phyloP scores from a whole-genome alignment of 768 basidiomycete species.

The Mycena capillaripes region DNA sequence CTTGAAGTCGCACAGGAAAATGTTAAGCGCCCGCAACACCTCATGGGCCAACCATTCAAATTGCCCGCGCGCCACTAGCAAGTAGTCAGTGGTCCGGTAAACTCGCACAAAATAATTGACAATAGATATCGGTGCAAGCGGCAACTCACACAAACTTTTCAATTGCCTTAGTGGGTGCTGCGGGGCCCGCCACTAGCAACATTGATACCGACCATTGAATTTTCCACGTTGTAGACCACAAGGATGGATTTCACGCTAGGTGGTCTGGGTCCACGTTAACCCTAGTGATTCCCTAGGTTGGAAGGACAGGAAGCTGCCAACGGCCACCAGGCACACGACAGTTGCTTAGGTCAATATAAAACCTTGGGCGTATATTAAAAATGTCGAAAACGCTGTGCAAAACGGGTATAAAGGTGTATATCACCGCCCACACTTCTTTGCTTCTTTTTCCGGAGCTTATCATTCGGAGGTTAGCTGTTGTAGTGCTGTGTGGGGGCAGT shows the following conservation, averaged over 20 bases:
- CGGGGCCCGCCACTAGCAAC: not conserved
- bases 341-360: not conserved
- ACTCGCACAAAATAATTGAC: conserved; percentile 7
- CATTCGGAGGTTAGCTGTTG: not conserved
- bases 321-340: not conserved
- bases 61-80: not conserved
- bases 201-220: not conserved
- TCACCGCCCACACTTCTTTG: not conserved
- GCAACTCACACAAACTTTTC: conserved; percentile 9
- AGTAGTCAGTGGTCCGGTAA: not conserved
- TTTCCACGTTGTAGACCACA: conserved; percentile 12
- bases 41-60: too few relatives aligned
- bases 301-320: too few relatives aligned
- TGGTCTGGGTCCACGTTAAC: not conserved
- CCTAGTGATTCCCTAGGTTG: not conserved
- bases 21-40: not conserved
- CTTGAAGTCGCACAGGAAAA: too few relatives aligned
- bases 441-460: conserved; percentile 2
- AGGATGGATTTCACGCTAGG: not conserved
- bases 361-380: not conserved
- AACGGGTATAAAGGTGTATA: not conserved
- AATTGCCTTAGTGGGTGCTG: not conserved
- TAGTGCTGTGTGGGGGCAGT: not conserved
- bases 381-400: not conserved
- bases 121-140: not conserved